Conservation (phyloP, 2,329 filamentous ascomycete genomes). For the Emmonsiellopsis sp. region DNA sequence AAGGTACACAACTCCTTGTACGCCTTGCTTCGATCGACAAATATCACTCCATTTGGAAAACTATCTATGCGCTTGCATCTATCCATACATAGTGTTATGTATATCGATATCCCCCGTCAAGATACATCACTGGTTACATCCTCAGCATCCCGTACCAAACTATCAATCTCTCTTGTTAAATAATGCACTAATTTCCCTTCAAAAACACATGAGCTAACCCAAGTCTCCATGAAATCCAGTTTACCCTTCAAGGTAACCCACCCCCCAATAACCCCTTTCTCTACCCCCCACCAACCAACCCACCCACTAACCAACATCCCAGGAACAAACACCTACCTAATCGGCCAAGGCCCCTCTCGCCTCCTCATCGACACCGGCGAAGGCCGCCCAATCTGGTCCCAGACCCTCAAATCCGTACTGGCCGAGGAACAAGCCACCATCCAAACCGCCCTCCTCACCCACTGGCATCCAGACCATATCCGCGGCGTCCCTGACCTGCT, state of each 20-base stretch:
- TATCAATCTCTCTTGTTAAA: neutral
- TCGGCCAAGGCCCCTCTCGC: slow-evolving; percentile 64
- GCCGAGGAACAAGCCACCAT: slow-evolving; percentile 59
- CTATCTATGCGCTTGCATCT: too few relatives aligned
- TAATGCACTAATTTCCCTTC: neutral
- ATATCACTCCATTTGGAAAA: neutral
- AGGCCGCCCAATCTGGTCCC: slow-evolving; percentile 65
- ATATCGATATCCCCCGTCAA: too few relatives aligned
- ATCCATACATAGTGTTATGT: neutral
- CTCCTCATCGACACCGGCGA: slow-evolving; percentile 88
- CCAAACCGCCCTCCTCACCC: slow-evolving; percentile 66
- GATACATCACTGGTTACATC: too few relatives aligned
- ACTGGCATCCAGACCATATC: slow-evolving; percentile 87
- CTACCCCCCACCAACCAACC: neutral
- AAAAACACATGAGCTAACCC: neutral
- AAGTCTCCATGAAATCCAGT: neutral
- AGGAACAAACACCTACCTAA: slow-evolving; percentile 89
- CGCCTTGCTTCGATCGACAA: too few relatives aligned
- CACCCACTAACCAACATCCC: neutral
- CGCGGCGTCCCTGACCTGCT: slow-evolving; percentile 65
- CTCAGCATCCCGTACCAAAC: too few relatives aligned
- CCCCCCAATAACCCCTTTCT: neutral
- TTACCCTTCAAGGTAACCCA: neutral
- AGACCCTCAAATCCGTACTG: slow-evolving; percentile 56
- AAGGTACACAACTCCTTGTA: slow-evolving; percentile 46